Percentiles rank a stretch among this genome's conserved stretches.
phyloP scores from a whole-genome alignment of 2,329 filamentous ascomycete species.

The Fusarium pininemorale region DNA sequence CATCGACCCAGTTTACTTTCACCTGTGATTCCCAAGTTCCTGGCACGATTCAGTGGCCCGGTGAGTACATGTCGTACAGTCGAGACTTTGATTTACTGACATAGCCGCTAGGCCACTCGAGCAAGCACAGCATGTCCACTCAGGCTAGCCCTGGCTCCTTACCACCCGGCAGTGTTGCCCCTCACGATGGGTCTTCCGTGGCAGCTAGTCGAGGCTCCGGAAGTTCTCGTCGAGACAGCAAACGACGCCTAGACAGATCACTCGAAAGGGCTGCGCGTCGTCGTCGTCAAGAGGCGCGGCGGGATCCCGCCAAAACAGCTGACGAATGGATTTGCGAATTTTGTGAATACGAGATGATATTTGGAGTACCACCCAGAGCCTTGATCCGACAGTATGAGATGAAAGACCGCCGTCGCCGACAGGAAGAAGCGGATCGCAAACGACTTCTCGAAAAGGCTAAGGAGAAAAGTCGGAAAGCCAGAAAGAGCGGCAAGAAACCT shows the following conservation, averaged over 20 bases:
- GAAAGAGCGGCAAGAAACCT: constrained; percentile 79
- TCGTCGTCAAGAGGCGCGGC: constrained; percentile 79
- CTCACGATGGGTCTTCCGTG: constrained; percentile 50
- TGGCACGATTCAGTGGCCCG: constrained; percentile 80
- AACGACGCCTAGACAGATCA: constrained; percentile 73
- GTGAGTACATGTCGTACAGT: constrained; percentile 45
- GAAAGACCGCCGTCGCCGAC: constrained; percentile 86
- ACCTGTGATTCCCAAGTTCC: constrained; percentile 92
- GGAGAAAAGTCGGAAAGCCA: constrained; percentile 89
- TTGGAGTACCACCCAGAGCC: constrained; percentile 84
- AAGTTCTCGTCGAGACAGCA: constrained; percentile 63
- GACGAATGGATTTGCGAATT: constrained; percentile 98
- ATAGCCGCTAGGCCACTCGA: constrained; percentile 36
- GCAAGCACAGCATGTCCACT: constrained; percentile 33
- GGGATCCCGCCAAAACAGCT: constrained; percentile 72
- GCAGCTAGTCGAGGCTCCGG: constrained; percentile 43
- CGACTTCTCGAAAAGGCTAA: constrained; percentile 91
- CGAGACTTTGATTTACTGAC: not conserved
- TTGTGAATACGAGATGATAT: constrained; percentile 97
- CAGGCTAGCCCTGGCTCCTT: constrained; percentile 24
- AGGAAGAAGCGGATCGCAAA: constrained; percentile 85
- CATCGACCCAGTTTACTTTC: constrained; percentile 93
- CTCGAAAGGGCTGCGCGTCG: constrained; percentile 79
- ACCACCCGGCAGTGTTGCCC: constrained; percentile 21
- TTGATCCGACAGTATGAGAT: constrained; percentile 93